Evolutionary conservation across 306 rosid species (phyloP).

Genomic region (Trichosanthes cucumerina): DNA sequence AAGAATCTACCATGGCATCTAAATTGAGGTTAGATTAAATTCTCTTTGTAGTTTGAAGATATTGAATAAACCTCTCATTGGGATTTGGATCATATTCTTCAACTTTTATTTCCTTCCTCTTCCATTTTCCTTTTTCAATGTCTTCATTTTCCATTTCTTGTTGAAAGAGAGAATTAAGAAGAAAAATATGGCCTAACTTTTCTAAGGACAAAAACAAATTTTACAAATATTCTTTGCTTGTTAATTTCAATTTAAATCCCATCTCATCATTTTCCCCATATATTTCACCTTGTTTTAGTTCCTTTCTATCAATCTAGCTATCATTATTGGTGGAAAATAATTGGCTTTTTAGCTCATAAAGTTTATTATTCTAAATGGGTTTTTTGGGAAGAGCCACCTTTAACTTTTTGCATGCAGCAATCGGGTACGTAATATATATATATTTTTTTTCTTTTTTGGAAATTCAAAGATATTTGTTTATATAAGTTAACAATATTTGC

Average conservation of each 20-base stretch:
- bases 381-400: background rate
- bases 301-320: background rate
- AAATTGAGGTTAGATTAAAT: background rate
- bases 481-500: background rate
- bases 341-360: background rate
- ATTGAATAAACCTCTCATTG: background rate
- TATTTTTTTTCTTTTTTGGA: background rate
- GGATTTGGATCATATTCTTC: background rate
- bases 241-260: background rate
- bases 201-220: background rate
- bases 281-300: background rate
- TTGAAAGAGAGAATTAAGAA: background rate
- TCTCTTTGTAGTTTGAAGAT: background rate
- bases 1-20: too few species aligned
- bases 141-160: background rate
- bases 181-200: background rate
- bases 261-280: background rate
- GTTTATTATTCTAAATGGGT: background rate
- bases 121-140: background rate
- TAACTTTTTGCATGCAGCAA: background rate
- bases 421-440: background rate
- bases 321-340: background rate
- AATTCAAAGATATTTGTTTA: background rate
- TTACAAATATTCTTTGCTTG: constrained; percentile 1
- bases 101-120: background rate